Conservation (phyloP, 2,329 filamentous ascomycete genomes). For the Venturiaceae sp. region DNA sequence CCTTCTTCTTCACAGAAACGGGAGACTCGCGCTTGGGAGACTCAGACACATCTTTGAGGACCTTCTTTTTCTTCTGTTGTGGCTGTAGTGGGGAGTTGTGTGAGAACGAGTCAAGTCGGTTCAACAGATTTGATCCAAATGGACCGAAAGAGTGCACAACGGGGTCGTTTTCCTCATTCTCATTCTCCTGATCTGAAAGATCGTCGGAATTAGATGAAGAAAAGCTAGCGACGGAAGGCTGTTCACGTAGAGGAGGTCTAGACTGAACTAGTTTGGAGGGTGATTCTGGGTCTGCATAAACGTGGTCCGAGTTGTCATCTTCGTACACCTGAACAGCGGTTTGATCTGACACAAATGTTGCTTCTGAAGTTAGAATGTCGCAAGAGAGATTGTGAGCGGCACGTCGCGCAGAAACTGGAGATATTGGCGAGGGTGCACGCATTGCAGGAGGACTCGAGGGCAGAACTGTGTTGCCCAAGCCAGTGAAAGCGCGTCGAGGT, state of each 20-base stretch:
- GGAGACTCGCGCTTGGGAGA: constrained; percentile 18
- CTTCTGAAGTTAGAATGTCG: neutral
- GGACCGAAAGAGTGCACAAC: constrained; percentile 87
- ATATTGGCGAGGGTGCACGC: constrained; percentile 66
- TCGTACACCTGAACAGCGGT: constrained; percentile 25
- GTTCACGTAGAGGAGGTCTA: constrained; percentile 5
- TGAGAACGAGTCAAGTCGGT: constrained; percentile 70
- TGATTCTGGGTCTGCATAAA: constrained; percentile 10
- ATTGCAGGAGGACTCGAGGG: constrained; percentile 53
- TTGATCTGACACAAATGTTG: constrained; percentile 16
- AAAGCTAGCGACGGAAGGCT: constrained; percentile 6
- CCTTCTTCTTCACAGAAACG: neutral
- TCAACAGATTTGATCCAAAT: constrained; percentile 77
- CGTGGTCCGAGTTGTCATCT: constrained; percentile 23
- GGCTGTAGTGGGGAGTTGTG: constrained; percentile 47
- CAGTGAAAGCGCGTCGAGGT: constrained; percentile 16
- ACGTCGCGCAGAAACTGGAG: constrained; percentile 49
- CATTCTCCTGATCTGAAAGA: constrained; percentile 7
- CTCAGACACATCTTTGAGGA: constrained; percentile 18
- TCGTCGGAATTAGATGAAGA: constrained; percentile 11
- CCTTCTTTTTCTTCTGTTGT: constrained; percentile 12
- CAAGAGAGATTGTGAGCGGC: neutral
- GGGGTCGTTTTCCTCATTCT: constrained; percentile 55
- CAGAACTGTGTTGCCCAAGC: constrained; percentile 30
- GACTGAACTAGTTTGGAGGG: constrained; percentile 13